A percentile compares a stretch with the other conserved stretches of the same genome.
phyloP scores from a whole-genome alignment of 129 eudicot species.

The Gnaphalium uliginosum region DNA sequence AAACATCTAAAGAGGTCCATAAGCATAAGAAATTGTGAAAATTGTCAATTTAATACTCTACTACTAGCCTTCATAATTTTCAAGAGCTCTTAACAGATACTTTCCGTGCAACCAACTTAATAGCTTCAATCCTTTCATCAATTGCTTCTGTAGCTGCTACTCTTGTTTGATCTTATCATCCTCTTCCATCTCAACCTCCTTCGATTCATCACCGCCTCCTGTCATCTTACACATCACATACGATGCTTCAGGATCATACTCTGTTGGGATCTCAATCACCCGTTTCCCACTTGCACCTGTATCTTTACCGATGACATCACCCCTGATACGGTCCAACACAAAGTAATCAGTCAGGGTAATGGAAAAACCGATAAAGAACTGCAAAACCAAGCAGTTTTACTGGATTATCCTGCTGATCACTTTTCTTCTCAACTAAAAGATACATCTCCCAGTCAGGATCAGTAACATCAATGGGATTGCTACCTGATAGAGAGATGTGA shows the following conservation, averaged over 20 bases:
- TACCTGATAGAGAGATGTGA: slow-evolving; percentile 59
- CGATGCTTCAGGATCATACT: slow-evolving; percentile 60
- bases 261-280: slow-evolving; percentile 66
- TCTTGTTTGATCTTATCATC: slow-evolving; percentile 49
- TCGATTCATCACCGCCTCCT: slow-evolving; percentile 42
- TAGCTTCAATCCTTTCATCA: slow-evolving; percentile 74
- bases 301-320: slow-evolving; percentile 68
- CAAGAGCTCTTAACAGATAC: slow-evolving; percentile 33
- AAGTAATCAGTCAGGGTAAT: slow-evolving; percentile 85
- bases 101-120: slow-evolving; percentile 58
- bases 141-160: slow-evolving; percentile 73
- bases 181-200: slow-evolving; percentile 51
- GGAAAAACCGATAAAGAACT: slow-evolving; percentile 83
- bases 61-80: slow-evolving; percentile 10
- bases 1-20: slow-evolving; percentile 21
- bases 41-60: slow-evolving; percentile 4
- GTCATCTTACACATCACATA: slow-evolving; percentile 77
- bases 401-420: slow-evolving; percentile 34
- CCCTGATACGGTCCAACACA: slow-evolving; percentile 59
- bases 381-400: slow-evolving; percentile 75
- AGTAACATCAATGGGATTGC: slow-evolving; percentile 91
- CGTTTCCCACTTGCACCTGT: slow-evolving; percentile 64
- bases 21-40: neutral
- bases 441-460: slow-evolving; percentile 93
- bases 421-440: slow-evolving; percentile 56